Base-by-base conservation (phyloP, 495 filamentous ascomycete species). In the Penicillium herquei region DNA sequence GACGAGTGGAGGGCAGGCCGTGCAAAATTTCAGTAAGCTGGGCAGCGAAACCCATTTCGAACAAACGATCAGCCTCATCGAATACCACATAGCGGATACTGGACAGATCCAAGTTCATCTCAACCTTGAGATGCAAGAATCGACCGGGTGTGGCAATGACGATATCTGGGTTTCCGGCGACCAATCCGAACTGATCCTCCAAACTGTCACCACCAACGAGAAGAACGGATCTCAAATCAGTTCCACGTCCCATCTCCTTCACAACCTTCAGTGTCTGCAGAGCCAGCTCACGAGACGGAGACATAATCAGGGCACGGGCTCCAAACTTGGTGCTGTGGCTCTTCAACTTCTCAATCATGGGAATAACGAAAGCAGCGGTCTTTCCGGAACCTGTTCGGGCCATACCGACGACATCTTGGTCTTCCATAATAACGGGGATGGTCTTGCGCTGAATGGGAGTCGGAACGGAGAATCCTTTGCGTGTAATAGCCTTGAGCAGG, bases 361-460 rank as follows among this genome's bases (percentile, higher is more conserved):
- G 94, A 53, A 98, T 93, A 6, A 98, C 91, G 68, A 98, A 98
- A 12, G 94, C 93, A 2, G 93, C 94, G 1, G 92, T 96, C 76
- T 98, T 98, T 69, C 94, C 94, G 37, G 91, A 96, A 68, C 94
- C 94, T 16, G 94, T 98, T 47, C 94, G 81, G 4, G 94, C 94
- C 95, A 98, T 99, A 54, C 91, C 94, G 7, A 98, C 92, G 5
- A 99, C 91, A 78, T 98, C 93, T 61, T 88, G 84, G 51, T 87
- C 83, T 42, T 96, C 90, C 65, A 96, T 78, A 40, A 97, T 80
- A 51, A 98, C 78, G 5, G 94, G 94, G 43, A 99, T 94, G 8
- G 94, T 89, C 76, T 97, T 97, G 35, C 94, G 82, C 77, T 99
- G 94, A 69, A 99, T 98, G 0, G 94, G 94, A 5, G 94, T 99